Evolutionary conservation across 768 basidiomycete genomes (phyloP).

Genomic region (Leccinum ochraceum): DNA sequence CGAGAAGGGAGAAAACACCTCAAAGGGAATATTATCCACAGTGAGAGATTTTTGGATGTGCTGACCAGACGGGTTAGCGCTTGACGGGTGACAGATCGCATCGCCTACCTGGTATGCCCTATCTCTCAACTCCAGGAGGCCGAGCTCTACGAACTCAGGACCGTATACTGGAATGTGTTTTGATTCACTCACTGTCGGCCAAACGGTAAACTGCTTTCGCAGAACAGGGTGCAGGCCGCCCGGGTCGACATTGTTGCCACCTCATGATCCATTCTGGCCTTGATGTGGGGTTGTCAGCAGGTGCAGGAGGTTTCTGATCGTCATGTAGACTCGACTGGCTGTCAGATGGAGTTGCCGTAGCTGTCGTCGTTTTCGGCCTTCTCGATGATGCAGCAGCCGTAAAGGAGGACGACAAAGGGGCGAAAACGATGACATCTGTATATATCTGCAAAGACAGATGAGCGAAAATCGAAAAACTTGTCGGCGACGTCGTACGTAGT

Average conservation of each 20-base stretch:
- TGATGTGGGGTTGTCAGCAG: constrained; percentile 34
- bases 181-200: constrained; percentile 67
- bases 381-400: constrained; percentile 24
- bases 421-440: constrained; percentile 82
- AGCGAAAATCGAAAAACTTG: constrained; percentile 4
- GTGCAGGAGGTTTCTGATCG: constrained; percentile 10
- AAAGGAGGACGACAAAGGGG: constrained; percentile 79
- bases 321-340: constrained; percentile 37
- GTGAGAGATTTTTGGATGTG: constrained; percentile 78
- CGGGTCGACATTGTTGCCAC: constrained; percentile 64
- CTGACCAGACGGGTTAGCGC: constrained; percentile 34
- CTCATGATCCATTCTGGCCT: constrained; percentile 71
- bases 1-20: constrained; percentile 85
- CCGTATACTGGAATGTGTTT: neutral
- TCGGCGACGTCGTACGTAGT: constrained; percentile 58
- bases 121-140: constrained; percentile 69
- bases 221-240: constrained; percentile 70
- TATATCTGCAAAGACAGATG: constrained; percentile 56
- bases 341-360: constrained; percentile 32
- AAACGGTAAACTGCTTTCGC: constrained; percentile 84
- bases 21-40: constrained; percentile 79
- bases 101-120: constrained; percentile 56
- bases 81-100: neutral
- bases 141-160: constrained; percentile 52
- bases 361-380: constrained; percentile 9